Evolutionary conservation across 495 filamentous ascomycete species (phyloP), one percentile per base, ranked within the genome.

Genomic region (Hypoxylon trugodes): DNA sequence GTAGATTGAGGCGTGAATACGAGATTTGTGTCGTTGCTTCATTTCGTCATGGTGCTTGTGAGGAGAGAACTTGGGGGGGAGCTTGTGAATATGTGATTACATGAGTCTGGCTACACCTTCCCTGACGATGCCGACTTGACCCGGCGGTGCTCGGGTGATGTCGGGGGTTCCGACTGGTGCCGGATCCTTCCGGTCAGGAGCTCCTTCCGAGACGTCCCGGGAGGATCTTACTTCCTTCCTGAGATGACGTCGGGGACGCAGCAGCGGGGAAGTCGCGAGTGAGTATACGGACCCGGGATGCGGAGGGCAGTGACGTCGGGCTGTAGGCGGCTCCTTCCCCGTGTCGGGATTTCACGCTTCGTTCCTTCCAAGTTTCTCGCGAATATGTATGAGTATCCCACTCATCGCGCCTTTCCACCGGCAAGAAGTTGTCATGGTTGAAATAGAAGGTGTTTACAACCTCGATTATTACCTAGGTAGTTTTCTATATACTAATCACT

Each of bases 111-210:
- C 45, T 16, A 25, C 15, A 5, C 10, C 28, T 35, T 25, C 28
- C 26, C 7, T 10, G 1, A n/a, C 2, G 47, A 3, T 59, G 41
- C 62, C 62, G 62, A 43, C 6, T 55, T 50, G 42, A 66, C 30
- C 62, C 62, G 62, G 61, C 2, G 55, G 35, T 22, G 21, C 12
- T 66, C 62, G 62, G 62, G 54, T 50, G 49, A 55, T 59, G 47
- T 36, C 62, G 62, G 62, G 37, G 26, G 22, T 9, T 13, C 55
- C 41, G 22, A 18, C 10, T n/a, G 22, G 6, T 47, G 12, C 61
- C 61, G 61, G 36, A 22, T 59, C 61, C 3, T 66, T 24, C 62
- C 62, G 55, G 49, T 40, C 37, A 25, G 28, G 15, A 18, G 24
- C 6, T 4, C 37, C 15, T 51, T 50, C 56, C 62, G 48, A 40